Evolutionary conservation across 2,329 filamentous ascomycete genomes (phyloP), one percentile per base, ranked within the genome.

Genomic region (Cladosporium sp.): DNA sequence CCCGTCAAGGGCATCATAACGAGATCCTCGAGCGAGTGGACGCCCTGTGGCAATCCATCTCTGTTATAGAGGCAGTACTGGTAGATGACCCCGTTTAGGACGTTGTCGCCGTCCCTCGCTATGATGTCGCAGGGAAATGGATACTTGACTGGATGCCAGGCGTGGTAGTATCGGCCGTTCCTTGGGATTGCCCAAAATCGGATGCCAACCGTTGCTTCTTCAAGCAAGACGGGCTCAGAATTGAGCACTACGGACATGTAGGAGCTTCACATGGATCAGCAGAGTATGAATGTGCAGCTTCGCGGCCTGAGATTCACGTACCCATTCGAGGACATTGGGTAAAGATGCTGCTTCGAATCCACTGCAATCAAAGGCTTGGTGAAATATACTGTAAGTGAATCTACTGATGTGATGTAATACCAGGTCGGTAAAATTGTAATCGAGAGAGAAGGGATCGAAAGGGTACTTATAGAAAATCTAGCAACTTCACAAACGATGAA

Each of bases 71-170:
- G 31, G 28, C 37, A 57, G 40, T 29, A 37, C 8, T 53, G 26
- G 37, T 35, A 35, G 14, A 49, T 31, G 52, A 33, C 31, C 3
- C 21, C 52, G 8, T 64, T 56, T n/a, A 56, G 6, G 11, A 64
- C 8, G 12, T 64, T 29, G 16, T 56, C 35, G 37, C 28, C 16
- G 50, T 57, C 62, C n/a, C 52, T 53, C 6, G 46, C 59, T 1
- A 23, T 29, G 0, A 18, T 3, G 28, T 64, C 52, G 28, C 62
- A 64, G 5, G 62, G 52, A 14, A 57, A 57, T n/a, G 62, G 62
- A n/a, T 64, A 64, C 18, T 56, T 56, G 10, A n/a, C 62, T 3
- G 35, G 31, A 33, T 49, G 29, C 62, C 62, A 64, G n/a, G 62
- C 52, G 31, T 64, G 52, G 37, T 57, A 64, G 35, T 35, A 16